phyloP scores from a whole-genome alignment of 2,329 filamentous ascomycete species.

The Botrytis medusae region DNA sequence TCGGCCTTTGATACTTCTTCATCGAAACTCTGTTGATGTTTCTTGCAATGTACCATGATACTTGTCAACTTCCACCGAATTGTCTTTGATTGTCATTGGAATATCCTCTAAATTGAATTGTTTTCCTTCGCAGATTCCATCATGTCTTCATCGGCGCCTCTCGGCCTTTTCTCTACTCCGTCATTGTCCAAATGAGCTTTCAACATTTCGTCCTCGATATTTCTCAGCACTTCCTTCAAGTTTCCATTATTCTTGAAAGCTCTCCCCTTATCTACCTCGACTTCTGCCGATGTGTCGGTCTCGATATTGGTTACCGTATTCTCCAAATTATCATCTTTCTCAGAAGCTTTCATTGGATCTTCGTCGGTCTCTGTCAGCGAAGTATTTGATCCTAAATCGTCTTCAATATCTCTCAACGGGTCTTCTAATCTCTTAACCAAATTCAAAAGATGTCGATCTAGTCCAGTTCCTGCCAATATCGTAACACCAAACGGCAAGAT shows the following conservation, averaged over 20 bases:
- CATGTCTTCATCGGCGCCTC: neutral
- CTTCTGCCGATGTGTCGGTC: neutral
- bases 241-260: neutral
- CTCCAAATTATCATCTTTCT: neutral
- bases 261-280: neutral
- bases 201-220: neutral
- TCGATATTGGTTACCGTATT: neutral
- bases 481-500: constrained; percentile 48
- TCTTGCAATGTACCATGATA: neutral
- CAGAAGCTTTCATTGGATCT: neutral
- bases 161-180: neutral
- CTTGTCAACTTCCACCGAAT: neutral
- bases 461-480: constrained; percentile 44
- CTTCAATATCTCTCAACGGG: constrained; percentile 26
- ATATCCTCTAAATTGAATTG: neutral
- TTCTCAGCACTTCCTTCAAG: neutral
- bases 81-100: neutral
- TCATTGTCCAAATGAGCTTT: neutral
- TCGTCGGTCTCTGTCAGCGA: neutral
- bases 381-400: constrained; percentile 9
- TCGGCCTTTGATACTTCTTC: neutral
- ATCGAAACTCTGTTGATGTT: neutral
- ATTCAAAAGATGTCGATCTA: constrained; percentile 44
- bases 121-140: neutral
- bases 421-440: constrained; percentile 38